Percentiles rank a stretch among this genome's conserved stretches.
phyloP scores from a whole-genome alignment of 208 protist species.

The Strigomonas culicis region DNA sequence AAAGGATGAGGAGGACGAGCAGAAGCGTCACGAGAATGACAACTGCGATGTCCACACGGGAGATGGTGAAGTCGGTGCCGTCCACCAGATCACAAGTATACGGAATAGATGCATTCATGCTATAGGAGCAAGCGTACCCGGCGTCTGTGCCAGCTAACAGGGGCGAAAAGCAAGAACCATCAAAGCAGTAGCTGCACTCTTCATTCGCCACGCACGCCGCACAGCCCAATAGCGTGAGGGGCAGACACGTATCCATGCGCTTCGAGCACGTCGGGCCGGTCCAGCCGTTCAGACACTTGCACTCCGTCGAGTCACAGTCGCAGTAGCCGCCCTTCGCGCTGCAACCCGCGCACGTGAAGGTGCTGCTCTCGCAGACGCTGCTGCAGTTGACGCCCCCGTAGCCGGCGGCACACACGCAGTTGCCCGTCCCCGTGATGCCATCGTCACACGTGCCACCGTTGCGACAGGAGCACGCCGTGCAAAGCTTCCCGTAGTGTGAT shows the following conservation, averaged over 20 bases:
- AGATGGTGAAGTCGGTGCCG: no score
- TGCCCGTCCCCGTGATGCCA: slow-evolving; percentile 3
- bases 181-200: slow-evolving; percentile 28
- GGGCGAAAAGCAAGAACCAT: slow-evolving; percentile 25
- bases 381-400: slow-evolving; percentile 5
- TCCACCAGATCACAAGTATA: no score
- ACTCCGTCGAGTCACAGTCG: slow-evolving; percentile 14
- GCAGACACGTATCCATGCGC: slow-evolving; percentile 16
- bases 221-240: slow-evolving; percentile 23
- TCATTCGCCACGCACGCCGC: slow-evolving; percentile 6
- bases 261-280: slow-evolving; percentile 12
- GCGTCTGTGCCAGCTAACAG: slow-evolving; percentile 8
- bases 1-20: slow-evolving; percentile 5
- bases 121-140: slow-evolving; percentile 22
- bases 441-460: slow-evolving; percentile 4
- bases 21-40: background rate
- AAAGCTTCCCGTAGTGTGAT: slow-evolving; percentile 19
- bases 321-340: slow-evolving; percentile 16
- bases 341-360: background rate
- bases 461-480: slow-evolving; percentile 5
- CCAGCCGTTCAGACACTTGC: slow-evolving; percentile 13
- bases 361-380: background rate
- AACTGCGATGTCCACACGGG: background rate
- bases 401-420: background rate
- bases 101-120: no score